Evolutionary conservation across 2,329 filamentous ascomycete genomes (phyloP), one percentile per base, ranked within the genome.

Genomic region (Sporothrix protearum): DNA sequence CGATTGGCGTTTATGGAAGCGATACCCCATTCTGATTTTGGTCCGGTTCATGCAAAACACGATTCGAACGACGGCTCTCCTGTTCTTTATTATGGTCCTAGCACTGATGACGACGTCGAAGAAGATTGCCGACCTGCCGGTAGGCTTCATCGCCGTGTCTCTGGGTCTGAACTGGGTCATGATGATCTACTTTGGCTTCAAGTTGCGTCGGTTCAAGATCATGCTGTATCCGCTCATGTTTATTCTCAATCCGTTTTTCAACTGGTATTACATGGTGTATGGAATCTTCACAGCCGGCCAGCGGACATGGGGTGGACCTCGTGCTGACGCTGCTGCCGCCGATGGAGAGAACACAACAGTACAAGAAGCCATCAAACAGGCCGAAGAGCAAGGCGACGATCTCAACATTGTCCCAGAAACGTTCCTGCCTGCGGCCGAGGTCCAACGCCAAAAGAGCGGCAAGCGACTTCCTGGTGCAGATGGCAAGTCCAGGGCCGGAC

Each of bases 231-330:
- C 95, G 0, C 77, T 98, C 74, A 97, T 98, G 94, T 98, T 97
- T 79, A 82, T 97, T 63, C 80, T 97, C 74, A 98, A 97, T 78
- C 95, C 96, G 0, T 96, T 98, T 78, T 94, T 97, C 85, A 98
- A 98, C 81, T 98, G 95, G 95, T 88, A 93, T 72, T 98, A 98
- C 83, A 97, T 97, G 92, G 91, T 97, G 2, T 97, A 97, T 80
- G 94, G 94, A 59, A 96, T 97, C 76, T 96, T 97, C 80, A 97
- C 95, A 0, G 94, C 94, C 39, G 94, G 94, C 25, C 93, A 97
- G 79, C 87, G 95, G 75, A 98, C 95, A 1, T 99, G 96, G 95
- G 95, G 95, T 75, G 95, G 95, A 0, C 96, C 95, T 12, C 88
- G 95, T 77, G 94, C 93, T 1, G 95, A 98, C 80, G 94, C 94